A percentile compares a stretch with the other conserved stretches of the same genome.
phyloP scores from a whole-genome alignment of 2,329 filamentous ascomycete genomes.

The Emergomyces pasteurianus region DNA sequence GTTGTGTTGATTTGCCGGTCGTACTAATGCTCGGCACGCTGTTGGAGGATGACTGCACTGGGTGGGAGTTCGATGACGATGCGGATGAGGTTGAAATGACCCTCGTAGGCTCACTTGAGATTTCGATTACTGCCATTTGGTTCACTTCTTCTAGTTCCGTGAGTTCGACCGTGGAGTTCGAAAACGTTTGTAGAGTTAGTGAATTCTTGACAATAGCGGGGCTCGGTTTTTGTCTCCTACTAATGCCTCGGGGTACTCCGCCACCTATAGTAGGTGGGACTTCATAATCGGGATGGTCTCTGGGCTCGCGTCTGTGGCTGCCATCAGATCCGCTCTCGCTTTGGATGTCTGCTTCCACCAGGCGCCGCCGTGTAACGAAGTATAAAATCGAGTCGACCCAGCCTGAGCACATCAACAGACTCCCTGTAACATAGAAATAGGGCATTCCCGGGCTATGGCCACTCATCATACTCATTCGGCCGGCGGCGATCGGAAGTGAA shows the following conservation, averaged over 20 bases:
- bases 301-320: neutral
- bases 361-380: slow-evolving; percentile 43
- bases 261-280: neutral
- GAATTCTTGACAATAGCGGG: neutral
- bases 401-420: slow-evolving; percentile 46
- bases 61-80: neutral
- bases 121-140: neutral
- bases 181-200: neutral
- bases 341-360: slow-evolving; percentile 24
- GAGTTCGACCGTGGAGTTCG: neutral
- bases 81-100: neutral
- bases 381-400: slow-evolving; percentile 48
- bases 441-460: slow-evolving; percentile 22
- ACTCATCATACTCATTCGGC: slow-evolving; percentile 29
- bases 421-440: slow-evolving; percentile 41
- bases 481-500: slow-evolving; percentile 50
- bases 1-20: neutral
- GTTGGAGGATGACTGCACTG: neutral
- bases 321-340: neutral
- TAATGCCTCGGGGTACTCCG: neutral
- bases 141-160: neutral
- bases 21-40: neutral
- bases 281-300: neutral
- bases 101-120: neutral
- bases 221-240: neutral